A percentile compares a stretch with the other conserved stretches of the same genome.
phyloP scores from a whole-genome alignment of 192 early-diverging fungal genomes.

The Linnemannia hyalina region DNA sequence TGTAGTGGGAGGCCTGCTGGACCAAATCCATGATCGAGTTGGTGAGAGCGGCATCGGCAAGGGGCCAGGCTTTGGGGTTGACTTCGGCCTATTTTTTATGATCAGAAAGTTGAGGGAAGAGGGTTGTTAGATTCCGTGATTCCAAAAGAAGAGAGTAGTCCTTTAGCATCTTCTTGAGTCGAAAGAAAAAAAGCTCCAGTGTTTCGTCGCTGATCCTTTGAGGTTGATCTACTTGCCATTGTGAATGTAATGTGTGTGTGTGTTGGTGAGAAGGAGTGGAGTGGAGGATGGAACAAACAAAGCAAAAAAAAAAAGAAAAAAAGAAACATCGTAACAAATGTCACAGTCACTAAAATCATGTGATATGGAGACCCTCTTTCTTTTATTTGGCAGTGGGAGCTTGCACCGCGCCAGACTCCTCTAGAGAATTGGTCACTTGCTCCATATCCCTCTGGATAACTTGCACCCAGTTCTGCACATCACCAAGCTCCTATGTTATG shows the following conservation, averaged over 20 bases:
- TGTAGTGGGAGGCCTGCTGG: constrained; percentile 99
- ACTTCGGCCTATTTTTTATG: constrained; percentile 77
- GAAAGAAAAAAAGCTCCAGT: neutral
- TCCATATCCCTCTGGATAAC: constrained; percentile 89
- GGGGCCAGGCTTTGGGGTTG: constrained; percentile 87
- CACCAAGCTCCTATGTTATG: constrained; percentile 79
- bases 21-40: constrained; percentile 97
- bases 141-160: neutral
- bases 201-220: neutral
- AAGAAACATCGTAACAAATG: neutral
- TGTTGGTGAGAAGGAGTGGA: neutral
- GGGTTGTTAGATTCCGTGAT: neutral
- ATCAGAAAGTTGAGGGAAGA: too few relatives aligned
- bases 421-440: constrained; percentile 76
- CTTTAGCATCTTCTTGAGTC: neutral
- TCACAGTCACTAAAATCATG: neutral
- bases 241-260: neutral
- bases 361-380: neutral
- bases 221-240: constrained; percentile 5
- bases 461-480: constrained; percentile 88
- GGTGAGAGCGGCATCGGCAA: constrained; percentile 90
- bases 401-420: constrained; percentile 27
- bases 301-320: neutral
- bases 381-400: neutral
- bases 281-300: constrained; percentile 5